These are phyloP conservation scores for Verticillium nubilum DNA, from an alignment of 2,329 filamentous ascomycete genomes.

Conservation along the genomic window DNA sequence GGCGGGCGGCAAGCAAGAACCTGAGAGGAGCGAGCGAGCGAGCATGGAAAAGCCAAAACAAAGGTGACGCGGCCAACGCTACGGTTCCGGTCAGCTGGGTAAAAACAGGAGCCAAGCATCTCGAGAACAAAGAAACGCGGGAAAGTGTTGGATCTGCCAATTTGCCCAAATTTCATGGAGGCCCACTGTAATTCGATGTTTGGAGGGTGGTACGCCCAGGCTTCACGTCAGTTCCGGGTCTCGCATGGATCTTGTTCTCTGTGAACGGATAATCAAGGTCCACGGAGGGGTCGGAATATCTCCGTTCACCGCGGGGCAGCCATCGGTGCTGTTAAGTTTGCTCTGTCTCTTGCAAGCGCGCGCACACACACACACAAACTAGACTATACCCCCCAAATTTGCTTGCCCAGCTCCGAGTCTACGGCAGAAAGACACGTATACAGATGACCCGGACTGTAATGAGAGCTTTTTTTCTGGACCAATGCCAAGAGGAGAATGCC, in stretches of 20 bases:
- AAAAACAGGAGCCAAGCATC: neutral
- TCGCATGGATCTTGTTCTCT: neutral
- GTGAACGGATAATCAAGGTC: neutral
- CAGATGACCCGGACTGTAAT: neutral
- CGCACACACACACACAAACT: neutral
- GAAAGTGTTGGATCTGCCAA: neutral
- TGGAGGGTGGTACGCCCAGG: neutral
- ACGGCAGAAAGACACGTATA: neutral
- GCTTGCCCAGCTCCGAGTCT: too few species aligned
- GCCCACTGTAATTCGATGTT: neutral
- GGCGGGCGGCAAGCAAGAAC: neutral
- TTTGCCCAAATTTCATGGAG: neutral
- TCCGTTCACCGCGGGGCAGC: neutral
- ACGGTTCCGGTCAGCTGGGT: neutral
- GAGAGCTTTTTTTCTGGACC: neutral
- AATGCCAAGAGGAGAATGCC: neutral
- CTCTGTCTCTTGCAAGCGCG: neutral
- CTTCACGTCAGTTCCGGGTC: neutral
- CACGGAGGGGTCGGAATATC: neutral
- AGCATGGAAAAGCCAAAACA: neutral
- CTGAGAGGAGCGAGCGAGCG: neutral
- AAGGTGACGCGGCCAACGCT: neutral
- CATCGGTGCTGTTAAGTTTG: neutral
- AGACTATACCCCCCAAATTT: too few species aligned
- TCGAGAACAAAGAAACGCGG: neutral